Evolutionary conservation across 2,329 filamentous ascomycete species (phyloP), one percentile per base, ranked within the genome.

Genomic region (Huntiella bhutanensis): DNA sequence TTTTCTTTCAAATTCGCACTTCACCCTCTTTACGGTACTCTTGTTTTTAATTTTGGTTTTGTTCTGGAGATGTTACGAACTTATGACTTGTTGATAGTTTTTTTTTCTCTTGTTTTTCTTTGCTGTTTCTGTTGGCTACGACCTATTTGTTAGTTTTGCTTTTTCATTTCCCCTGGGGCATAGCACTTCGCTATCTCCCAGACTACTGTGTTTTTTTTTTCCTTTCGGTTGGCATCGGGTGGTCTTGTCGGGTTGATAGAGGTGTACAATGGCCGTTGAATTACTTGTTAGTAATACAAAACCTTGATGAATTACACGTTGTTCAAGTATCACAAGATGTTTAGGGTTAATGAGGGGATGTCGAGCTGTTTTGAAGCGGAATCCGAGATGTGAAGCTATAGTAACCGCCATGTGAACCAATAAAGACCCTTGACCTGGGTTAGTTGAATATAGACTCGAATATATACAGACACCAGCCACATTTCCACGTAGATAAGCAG

Each of bases 141-240:
- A 33, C 41, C 34, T n/a, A 43, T 43, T 43, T 22, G 39, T 11
- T 13, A 39, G 15, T 39, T 45, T 45, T 32, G 12, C 19, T 33
- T 22, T 16, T 33, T 36, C 10, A 19, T 38, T 45, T 39, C 13
- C 36, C 7, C 8, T 17, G 41, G 13, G 19, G 41, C 34, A 41
- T 48, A 48, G 41, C 46, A 45, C 46, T 48, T 48, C 41, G 46
- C 41, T 48, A 45, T 40, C 19, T 33, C 0, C 5, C 17, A n/a
- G 16, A 40, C 16, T 40, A 17, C n/a, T 8, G 12, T 16, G 37
- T 16, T 40, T 39, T 16, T 39, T 39, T 11, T 39, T 17, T n/a
- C n/a, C 19, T 39, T 39, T 15, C 35, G 22, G 22, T 28, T 28
- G 22, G 8, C 22, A 28, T 28, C 22, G 22, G 22, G 22, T 28